These are phyloP conservation scores for Diaporthe ilicicola DNA, from an alignment of 2,329 filamentous ascomycete species.

Conservation along the genomic window DNA sequence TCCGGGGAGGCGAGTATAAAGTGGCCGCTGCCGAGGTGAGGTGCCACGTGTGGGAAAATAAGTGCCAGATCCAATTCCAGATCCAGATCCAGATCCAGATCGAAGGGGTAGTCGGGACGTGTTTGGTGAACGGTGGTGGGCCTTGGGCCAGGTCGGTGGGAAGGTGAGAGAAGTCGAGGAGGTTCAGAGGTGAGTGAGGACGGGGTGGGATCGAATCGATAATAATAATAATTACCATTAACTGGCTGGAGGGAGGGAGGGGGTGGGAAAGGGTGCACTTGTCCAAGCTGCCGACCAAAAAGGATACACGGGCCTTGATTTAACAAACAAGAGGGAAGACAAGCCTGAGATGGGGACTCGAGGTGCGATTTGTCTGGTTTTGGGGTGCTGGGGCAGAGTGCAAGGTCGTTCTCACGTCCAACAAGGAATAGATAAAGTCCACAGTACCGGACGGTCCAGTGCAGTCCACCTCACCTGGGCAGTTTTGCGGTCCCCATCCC, in stretches of 20 bases:
- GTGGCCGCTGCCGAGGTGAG: background rate
- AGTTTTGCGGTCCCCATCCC: slow-evolving; percentile 13
- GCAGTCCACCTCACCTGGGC: slow-evolving; percentile 19
- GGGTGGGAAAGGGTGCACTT: slow-evolving; percentile 4
- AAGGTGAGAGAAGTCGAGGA: slow-evolving; percentile 1
- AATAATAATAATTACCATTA: slow-evolving; percentile 32
- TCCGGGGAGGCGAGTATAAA: background rate
- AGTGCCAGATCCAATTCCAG: slow-evolving; percentile 7
- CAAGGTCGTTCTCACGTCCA: slow-evolving; percentile 15
- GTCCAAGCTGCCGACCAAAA: slow-evolving; percentile 28
- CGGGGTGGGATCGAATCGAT: slow-evolving; percentile 21
- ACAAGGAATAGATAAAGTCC: slow-evolving; percentile 20
- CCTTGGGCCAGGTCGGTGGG: background rate
- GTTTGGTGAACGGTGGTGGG: background rate
- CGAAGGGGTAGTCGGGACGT: background rate
- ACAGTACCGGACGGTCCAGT: slow-evolving; percentile 10
- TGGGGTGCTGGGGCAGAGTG: slow-evolving; percentile 16
- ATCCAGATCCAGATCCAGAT: slow-evolving; percentile 19
- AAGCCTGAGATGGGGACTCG: slow-evolving; percentile 31
- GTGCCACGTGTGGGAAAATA: slow-evolving; percentile 24
- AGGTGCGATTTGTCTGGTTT: slow-evolving; percentile 31
- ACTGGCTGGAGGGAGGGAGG: slow-evolving; percentile 11
- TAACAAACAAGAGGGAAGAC: slow-evolving; percentile 31
- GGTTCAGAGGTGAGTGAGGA: slow-evolving; percentile 15
- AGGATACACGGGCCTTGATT: slow-evolving; percentile 30